phyloP scores from a whole-genome alignment of 2,329 filamentous ascomycete genomes.

The Colletotrichum echinochloae region DNA sequence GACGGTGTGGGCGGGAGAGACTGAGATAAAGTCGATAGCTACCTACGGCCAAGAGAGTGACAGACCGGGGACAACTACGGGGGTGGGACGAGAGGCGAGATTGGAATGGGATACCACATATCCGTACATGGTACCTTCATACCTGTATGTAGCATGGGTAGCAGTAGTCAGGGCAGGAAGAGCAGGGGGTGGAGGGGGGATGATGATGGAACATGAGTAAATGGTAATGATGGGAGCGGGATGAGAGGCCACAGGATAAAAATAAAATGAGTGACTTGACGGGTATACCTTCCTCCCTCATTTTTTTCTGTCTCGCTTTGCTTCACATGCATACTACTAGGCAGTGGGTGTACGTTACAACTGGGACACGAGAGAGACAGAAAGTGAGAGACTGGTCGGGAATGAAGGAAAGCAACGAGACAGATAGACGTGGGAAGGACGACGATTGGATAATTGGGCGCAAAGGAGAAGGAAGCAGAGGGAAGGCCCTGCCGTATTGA shows the following conservation, averaged over 20 bases:
- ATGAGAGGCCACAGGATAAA: not conserved
- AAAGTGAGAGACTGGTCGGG: not conserved
- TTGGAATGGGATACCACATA: not conserved
- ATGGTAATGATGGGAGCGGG: not conserved
- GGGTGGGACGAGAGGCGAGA: constrained; percentile 1
- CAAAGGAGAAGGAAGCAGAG: not conserved
- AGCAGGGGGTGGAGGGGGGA: constrained; percentile 11
- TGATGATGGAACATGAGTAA: not conserved
- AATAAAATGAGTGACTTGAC: constrained; percentile 2
- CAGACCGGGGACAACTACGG: constrained; percentile 14
- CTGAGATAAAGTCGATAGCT: constrained; percentile 16
- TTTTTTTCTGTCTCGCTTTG: not conserved
- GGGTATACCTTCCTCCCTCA: not conserved
- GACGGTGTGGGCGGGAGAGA: constrained; percentile 4
- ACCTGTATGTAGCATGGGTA: too few species aligned
- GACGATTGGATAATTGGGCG: constrained; percentile 9
- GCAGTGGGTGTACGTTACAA: too few species aligned
- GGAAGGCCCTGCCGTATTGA: constrained; percentile 3
- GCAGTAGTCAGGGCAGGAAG: constrained; percentile 1
- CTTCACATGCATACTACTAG: not conserved
- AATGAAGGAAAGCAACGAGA: constrained; percentile 1
- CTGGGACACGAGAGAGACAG: too few species aligned
- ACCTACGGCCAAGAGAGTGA: constrained; percentile 28
- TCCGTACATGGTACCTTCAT: too few species aligned
- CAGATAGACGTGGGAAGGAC: not conserved